phyloP scores from a whole-genome alignment of 768 basidiomycete species.

The Pleurotus djamor region DNA sequence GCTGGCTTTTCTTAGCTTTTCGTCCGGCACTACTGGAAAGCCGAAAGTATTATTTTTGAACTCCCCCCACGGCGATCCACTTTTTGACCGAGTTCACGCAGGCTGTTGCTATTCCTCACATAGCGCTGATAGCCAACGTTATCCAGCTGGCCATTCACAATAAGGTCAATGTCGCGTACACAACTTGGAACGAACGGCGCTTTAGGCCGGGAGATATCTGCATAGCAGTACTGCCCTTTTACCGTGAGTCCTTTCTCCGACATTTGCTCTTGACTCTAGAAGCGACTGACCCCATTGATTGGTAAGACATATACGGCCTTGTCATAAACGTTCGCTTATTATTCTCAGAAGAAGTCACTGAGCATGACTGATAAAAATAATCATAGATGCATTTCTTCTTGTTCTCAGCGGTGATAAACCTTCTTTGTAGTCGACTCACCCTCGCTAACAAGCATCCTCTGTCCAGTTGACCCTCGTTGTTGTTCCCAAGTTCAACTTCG shows the following conservation, averaged over 20 bases:
- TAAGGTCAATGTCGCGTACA: slow-evolving; percentile 43
- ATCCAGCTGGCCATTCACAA: slow-evolving; percentile 57
- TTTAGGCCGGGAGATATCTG: slow-evolving; percentile 62
- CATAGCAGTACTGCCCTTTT: slow-evolving; percentile 58
- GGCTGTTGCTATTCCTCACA: slow-evolving; percentile 64
- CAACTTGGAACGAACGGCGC: slow-evolving; percentile 42
- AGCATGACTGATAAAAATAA: background rate
- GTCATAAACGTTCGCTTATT: slow-evolving; percentile 43
- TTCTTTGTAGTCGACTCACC: background rate
- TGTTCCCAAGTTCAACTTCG: slow-evolving; percentile 61
- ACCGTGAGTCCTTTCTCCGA: slow-evolving; percentile 40
- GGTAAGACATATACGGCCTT: slow-evolving; percentile 64
- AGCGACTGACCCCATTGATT: background rate
- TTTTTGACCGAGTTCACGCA: slow-evolving; percentile 13
- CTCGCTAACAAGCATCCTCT: background rate
- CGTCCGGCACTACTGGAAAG: slow-evolving; percentile 71
- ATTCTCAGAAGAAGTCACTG: no score
- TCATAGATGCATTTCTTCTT: slow-evolving; percentile 54
- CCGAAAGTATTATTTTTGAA: slow-evolving; percentile 50
- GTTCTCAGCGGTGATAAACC: slow-evolving; percentile 27
- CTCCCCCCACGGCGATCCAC: background rate
- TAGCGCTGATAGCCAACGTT: slow-evolving; percentile 58
- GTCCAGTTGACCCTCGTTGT: slow-evolving; percentile 51
- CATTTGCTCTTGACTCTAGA: background rate
- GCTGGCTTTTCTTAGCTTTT: slow-evolving; percentile 70